Conservation (phyloP, 345 rosid genomes). For the Jatropha curcas region DNA sequence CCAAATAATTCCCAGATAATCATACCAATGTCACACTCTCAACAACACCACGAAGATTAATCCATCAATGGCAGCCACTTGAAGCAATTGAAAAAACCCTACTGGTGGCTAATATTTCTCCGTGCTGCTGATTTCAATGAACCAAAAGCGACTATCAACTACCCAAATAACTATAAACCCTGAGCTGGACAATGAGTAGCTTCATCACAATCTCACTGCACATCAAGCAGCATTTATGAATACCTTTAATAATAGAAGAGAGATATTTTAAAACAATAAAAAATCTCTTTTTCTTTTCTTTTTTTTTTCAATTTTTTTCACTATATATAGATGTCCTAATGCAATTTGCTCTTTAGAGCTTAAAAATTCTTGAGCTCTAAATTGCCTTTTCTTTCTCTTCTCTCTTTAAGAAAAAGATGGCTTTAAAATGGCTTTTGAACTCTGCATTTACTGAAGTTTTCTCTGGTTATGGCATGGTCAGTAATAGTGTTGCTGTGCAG, state of each 20-base stretch:
- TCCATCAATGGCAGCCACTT: slow-evolving; percentile 2
- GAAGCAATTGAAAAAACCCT: background rate
- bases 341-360: background rate
- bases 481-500: background rate
- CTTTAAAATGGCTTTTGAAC: slow-evolving; percentile 32
- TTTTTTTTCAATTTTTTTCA: no score
- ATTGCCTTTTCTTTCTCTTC: no score
- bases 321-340: background rate
- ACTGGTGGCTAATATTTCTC: background rate
- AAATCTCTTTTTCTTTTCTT: background rate
- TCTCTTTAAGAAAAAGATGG: slow-evolving; percentile 39
- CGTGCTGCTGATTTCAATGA: slow-evolving; percentile 13
- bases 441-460: slow-evolving; percentile 35
- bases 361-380: slow-evolving; percentile 6
- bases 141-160: slow-evolving; percentile 31
- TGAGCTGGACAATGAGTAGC: background rate
- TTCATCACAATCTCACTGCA: no score
- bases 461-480: no score
- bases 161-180: background rate
- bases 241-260: slow-evolving; percentile 5
- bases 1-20: background rate
- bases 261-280: background rate
- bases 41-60: background rate
- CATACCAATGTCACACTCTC: background rate
- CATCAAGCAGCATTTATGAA: no score